Evolutionary conservation across 208 protist genomes (phyloP), one percentile per base, ranked within the genome.

Genomic region (Naegleria gruberi): DNA sequence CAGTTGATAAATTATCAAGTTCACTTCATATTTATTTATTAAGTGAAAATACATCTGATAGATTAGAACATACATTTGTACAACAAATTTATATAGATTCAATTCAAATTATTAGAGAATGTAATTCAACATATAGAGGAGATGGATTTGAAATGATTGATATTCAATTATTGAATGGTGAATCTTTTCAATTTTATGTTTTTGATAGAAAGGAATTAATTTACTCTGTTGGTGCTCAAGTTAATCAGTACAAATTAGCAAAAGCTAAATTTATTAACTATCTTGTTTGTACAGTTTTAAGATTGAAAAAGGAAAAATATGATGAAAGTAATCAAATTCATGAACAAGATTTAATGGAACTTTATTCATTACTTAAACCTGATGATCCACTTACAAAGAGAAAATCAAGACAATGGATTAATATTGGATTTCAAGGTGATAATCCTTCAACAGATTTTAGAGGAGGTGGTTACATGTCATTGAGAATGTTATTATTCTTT

Each of bases 371-470:
- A 30, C 5, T 65, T 41, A 89, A 4, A 26, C 23, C 23, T 17
- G 88, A 90, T 12, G 51, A 37, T 34, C 46, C 43, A 55, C 65
- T 90, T 4, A 23, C 8, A 8, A 26, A 4, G 0, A 83, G 88
- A 65, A 85, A 73, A 26, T 55, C n/a, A 37, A n/a, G 90, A 30
- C 90, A 95, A 89, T 98, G 96, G 96, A 55, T 41, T 5, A 82
- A 89, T 19, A 89, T 98, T 23, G 96, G 96, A 73, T 98, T 98
- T 90, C 96, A 98, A 91, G 94, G 95, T 65, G 89, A 94, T 30
- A 94, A 98, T 90, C 96, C 96, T 26, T 82, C 92, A 43, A 98
- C 95, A 30, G 96, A 98, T 91, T 92, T 98, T 19, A 94, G 96
- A 84, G 96, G 95, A 37, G 94, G 94, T 57, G 96, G 96, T 47